Evolutionary conservation across 1,284 basidiomycete genomes (phyloP).

Genomic region (Apiotrichum domesticum): DNA sequence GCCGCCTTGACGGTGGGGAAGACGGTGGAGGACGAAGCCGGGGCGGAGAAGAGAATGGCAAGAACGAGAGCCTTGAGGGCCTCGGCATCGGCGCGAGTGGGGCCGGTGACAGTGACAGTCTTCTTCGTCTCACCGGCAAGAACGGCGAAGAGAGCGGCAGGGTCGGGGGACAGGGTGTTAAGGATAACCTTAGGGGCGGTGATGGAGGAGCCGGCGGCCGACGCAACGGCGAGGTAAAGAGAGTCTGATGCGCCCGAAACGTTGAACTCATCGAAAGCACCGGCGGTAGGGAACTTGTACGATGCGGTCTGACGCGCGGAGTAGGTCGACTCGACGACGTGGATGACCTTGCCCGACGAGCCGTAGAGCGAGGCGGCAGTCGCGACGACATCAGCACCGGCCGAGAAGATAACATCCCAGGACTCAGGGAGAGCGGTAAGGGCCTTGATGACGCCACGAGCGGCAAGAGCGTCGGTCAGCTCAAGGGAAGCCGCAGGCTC

Average conservation of each 20-base stretch:
- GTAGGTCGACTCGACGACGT: constrained; percentile 45
- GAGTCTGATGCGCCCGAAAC: constrained; percentile 24
- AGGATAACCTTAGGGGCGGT: constrained; percentile 31
- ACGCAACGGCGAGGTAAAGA: constrained; percentile 35
- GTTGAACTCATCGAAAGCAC: constrained; percentile 24
- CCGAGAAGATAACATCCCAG: constrained; percentile 71
- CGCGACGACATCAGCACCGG: constrained; percentile 69
- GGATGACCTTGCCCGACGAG: constrained; percentile 31
- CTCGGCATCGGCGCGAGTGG: constrained; percentile 35
- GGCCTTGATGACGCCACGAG: constrained; percentile 42
- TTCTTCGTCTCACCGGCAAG: constrained; percentile 27
- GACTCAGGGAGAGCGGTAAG: constrained; percentile 63
- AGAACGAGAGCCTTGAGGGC: constrained; percentile 42
- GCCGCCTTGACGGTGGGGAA: constrained; percentile 41
- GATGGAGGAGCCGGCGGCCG: constrained; percentile 28
- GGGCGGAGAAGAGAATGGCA: constrained; percentile 51
- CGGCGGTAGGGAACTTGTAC: constrained; percentile 36
- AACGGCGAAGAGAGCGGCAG: constrained; percentile 30
- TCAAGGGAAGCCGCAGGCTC: constrained; percentile 55
- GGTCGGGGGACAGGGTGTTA: constrained; percentile 34
- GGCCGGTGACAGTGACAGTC: constrained; percentile 34
- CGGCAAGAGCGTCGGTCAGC: constrained; percentile 61
- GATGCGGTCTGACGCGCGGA: constrained; percentile 36
- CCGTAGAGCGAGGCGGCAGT: constrained; percentile 52
- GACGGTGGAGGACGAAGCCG: constrained; percentile 32